Percentiles rank a stretch among this genome's conserved stretches.
Conservation (phyloP, 805 yeast genomes). For the Komagataella kurtzmanii region DNA sequence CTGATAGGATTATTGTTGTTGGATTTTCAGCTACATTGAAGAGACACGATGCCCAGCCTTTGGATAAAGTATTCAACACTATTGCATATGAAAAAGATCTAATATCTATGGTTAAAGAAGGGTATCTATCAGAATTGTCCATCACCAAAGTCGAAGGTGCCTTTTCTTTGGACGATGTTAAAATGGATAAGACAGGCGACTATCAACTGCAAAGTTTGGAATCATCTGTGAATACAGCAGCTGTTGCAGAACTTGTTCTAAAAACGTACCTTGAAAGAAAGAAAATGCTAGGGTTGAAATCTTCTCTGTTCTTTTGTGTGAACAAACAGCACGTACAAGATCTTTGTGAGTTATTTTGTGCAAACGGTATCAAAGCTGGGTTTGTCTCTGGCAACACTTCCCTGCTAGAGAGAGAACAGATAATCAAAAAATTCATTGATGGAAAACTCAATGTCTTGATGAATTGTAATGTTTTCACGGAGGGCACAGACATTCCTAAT, state of each 20-base stretch:
- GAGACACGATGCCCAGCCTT: slow-evolving; percentile 54
- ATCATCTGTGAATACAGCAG: slow-evolving; percentile 35
- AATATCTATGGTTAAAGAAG: slow-evolving; percentile 49
- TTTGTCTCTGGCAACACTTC: slow-evolving; percentile 59
- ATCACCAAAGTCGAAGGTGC: slow-evolving; percentile 43
- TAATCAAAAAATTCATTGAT: slow-evolving; percentile 42
- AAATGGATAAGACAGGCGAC: slow-evolving; percentile 27
- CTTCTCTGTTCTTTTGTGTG: slow-evolving; percentile 70
- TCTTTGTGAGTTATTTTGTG: slow-evolving; percentile 37
- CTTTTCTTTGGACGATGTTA: slow-evolving; percentile 13
- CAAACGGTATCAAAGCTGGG: slow-evolving; percentile 53
- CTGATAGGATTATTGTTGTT: slow-evolving; percentile 38
- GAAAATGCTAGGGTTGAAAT: slow-evolving; percentile 27
- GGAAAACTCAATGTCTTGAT: slow-evolving; percentile 62
- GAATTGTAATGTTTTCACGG: slow-evolving; percentile 86
- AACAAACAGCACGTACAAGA: slow-evolving; percentile 52
- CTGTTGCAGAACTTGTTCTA: slow-evolving; percentile 41
- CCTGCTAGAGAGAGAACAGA: slow-evolving; percentile 31
- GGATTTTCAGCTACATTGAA: slow-evolving; percentile 87
- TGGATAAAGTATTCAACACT: slow-evolving; percentile 53
- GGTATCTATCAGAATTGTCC: slow-evolving; percentile 57
- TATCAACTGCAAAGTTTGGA: slow-evolving; percentile 40
- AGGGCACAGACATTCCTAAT: slow-evolving; percentile 89
- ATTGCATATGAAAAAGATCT: slow-evolving; percentile 60
- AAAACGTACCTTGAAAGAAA: slow-evolving; percentile 34